Conservation (phyloP, 1,284 basidiomycete genomes). For the Gymnopus androsaceus region DNA sequence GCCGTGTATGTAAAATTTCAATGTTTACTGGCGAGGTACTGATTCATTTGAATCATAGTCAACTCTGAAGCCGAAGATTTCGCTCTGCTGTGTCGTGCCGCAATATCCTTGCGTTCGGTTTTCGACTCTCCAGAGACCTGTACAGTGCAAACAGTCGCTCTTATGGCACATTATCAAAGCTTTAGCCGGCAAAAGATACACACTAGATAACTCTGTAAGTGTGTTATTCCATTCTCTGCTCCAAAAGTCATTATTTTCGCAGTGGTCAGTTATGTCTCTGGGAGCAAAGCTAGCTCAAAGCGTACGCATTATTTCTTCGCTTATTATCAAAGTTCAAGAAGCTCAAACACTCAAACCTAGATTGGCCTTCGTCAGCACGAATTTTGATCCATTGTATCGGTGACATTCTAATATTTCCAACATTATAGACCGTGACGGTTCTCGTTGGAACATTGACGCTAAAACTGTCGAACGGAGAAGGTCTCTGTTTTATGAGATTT, state of each 20-base stretch:
- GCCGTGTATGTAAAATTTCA: conserved; percentile 39
- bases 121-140: conserved; percentile 64
- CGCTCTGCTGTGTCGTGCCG: conserved; percentile 57
- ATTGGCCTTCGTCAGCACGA: conserved; percentile 53
- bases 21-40: neutral
- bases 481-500: conserved; percentile 60
- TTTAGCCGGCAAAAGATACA: conserved; percentile 52
- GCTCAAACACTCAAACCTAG: conserved; percentile 31
- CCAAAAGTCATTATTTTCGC: neutral
- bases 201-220: conserved; percentile 49
- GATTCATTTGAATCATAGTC: conserved; percentile 29
- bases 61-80: conserved; percentile 62
- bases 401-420: neutral
- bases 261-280: conserved; percentile 53
- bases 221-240: neutral
- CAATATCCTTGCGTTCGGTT: conserved; percentile 57
- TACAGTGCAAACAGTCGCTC: conserved; percentile 59
- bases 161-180: conserved; percentile 59
- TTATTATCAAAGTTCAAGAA: conserved; percentile 10
- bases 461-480: conserved; percentile 58
- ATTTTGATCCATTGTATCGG: neutral
- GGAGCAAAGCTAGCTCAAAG: conserved; percentile 59
- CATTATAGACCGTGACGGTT: conserved; percentile 58
- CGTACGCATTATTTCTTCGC: conserved; percentile 37
- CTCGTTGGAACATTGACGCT: conserved; percentile 55